Percentiles rank a stretch among this genome's conserved stretches.
These are phyloP conservation scores for Haberlea rhodopensis DNA, from an alignment of 257 asterid genomes.

Conservation along the genomic window DNA sequence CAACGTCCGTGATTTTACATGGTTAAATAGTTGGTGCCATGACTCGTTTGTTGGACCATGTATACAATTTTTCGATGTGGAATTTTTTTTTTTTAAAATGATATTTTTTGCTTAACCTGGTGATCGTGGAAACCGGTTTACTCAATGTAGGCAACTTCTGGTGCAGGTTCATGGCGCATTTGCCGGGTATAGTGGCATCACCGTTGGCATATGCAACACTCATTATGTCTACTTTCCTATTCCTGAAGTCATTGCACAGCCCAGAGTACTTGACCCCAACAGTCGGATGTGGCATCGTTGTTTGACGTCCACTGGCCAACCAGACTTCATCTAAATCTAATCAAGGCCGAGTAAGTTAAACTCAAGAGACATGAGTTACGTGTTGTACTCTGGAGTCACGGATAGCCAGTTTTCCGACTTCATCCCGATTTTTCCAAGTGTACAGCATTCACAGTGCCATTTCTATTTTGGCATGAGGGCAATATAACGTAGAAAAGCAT, in stretches of 20 bases:
- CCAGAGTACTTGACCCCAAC: constrained; percentile 71
- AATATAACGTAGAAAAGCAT: constrained; percentile 27
- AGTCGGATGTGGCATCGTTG: constrained; percentile 99
- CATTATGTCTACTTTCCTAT: constrained; percentile 91
- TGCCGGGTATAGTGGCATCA: constrained; percentile 94
- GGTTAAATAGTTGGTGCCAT: too few species aligned
- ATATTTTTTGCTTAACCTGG: neutral
- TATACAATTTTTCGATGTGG: neutral
- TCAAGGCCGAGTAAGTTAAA: constrained; percentile 12
- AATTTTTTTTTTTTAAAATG: too few species aligned
- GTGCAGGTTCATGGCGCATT: constrained; percentile 97
- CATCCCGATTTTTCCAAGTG: constrained; percentile 23
- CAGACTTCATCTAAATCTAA: constrained; percentile 57
- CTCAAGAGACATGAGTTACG: constrained; percentile 14
- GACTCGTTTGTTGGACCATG: too few species aligned
- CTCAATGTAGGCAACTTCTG: constrained; percentile 8
- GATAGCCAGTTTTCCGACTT: constrained; percentile 21
- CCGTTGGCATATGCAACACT: constrained; percentile 92
- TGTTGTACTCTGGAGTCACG: constrained; percentile 26
- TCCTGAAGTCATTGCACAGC: constrained; percentile 77
- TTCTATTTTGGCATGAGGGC: constrained; percentile 22
- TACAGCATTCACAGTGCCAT: constrained; percentile 30
- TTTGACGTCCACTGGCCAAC: constrained; percentile 95
- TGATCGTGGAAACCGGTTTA: constrained; percentile 8
- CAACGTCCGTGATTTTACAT: too few species aligned